Evolutionary conservation across 2,329 filamentous ascomycete genomes (phyloP), one percentile per base, ranked within the genome.

Genomic region (Microsporum canis): DNA sequence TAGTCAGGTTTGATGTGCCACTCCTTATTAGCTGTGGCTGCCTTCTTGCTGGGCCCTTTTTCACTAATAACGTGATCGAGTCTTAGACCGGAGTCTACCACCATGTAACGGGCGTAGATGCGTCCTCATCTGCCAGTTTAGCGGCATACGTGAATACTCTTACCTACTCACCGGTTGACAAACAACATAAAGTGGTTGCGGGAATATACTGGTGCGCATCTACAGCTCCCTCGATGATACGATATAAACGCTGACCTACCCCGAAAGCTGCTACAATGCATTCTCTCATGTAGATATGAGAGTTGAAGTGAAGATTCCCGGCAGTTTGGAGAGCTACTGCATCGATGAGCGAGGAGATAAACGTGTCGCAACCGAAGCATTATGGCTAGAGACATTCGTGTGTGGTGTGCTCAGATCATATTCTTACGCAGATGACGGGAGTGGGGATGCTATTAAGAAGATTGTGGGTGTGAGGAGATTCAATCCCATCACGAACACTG

Each of bases 141-240:
- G 94, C 94, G 45, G 94, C 94, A 68, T 99, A 99, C 76, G 95
- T 99, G 77, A 99, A 97, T 76, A 97, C 92, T 43, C 81, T 99
- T 63, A 96, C 91, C 53, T 95, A 96, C 76, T 88, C 88, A 65
- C 88, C 92, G 60, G 85, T 87, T 65, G 88, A 92, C 66, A 90
- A 89, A 71, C 81, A 87, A 63, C 84, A 88, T 71, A 97, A 96
- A 78, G 94, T 97, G 62, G 88, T 91, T 6, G 94, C 95, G 65
- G 94, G 94, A 3, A 81, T 96, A 43, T 97, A 96, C 77, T 97
- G 94, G 89, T 94, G 80, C 66, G 81, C 49, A 33, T 10, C 41
- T 41, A 47, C n/a, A 27, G 10, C 17, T 17, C 31, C 36, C 41
- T 17, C 31, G 36, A 39, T 43, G 10, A 23, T 23, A 36, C 47